Percentiles rank a stretch among this genome's conserved stretches.
These are phyloP conservation scores for Wakefieldia striispora DNA, from an alignment of 768 basidiomycete species.

Conservation along the genomic window DNA sequence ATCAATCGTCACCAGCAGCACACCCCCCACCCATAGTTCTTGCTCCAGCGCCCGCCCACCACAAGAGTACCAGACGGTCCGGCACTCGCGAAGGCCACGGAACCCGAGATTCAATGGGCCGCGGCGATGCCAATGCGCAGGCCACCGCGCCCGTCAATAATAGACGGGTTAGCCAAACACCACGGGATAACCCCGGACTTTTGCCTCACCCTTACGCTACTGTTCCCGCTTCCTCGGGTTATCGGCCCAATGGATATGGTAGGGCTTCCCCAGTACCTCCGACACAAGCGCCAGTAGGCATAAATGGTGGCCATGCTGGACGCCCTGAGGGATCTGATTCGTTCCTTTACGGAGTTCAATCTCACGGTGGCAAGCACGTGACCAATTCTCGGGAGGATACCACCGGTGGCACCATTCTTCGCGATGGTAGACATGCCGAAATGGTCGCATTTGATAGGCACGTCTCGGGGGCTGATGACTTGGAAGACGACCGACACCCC, in stretches of 20 bases:
- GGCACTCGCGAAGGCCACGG: slow-evolving; percentile 46
- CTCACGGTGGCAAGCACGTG: slow-evolving; percentile 46
- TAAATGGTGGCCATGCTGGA: slow-evolving; percentile 39
- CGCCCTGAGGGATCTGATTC: slow-evolving; percentile 63
- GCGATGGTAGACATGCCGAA: slow-evolving; percentile 36
- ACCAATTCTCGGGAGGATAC: slow-evolving; percentile 53
- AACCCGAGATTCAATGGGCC: slow-evolving; percentile 45
- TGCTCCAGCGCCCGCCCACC: slow-evolving; percentile 63
- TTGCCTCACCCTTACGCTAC: slow-evolving; percentile 72
- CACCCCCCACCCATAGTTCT: slow-evolving; percentile 48
- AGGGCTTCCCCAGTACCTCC: slow-evolving; percentile 50
- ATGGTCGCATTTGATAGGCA: slow-evolving; percentile 73
- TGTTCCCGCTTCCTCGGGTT: slow-evolving; percentile 55
- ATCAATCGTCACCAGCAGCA: slow-evolving; percentile 51
- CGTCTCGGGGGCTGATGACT: slow-evolving; percentile 55
- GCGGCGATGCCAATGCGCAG: slow-evolving; percentile 56
- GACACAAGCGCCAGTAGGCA: slow-evolving; percentile 33
- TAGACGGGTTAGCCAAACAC: slow-evolving; percentile 67
- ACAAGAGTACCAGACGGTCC: slow-evolving; percentile 55
- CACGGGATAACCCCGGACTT: slow-evolving; percentile 46
- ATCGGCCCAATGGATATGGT: slow-evolving; percentile 54
- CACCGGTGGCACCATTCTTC: slow-evolving; percentile 40
- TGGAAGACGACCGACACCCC: slow-evolving; percentile 64
- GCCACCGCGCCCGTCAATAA: slow-evolving; percentile 64
- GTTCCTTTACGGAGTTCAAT: slow-evolving; percentile 59